A percentile compares a stretch with the other conserved stretches of the same genome.
Conservation (phyloP, 1,139 yeast genomes). For the Kluyveromyces marxianus region DNA sequence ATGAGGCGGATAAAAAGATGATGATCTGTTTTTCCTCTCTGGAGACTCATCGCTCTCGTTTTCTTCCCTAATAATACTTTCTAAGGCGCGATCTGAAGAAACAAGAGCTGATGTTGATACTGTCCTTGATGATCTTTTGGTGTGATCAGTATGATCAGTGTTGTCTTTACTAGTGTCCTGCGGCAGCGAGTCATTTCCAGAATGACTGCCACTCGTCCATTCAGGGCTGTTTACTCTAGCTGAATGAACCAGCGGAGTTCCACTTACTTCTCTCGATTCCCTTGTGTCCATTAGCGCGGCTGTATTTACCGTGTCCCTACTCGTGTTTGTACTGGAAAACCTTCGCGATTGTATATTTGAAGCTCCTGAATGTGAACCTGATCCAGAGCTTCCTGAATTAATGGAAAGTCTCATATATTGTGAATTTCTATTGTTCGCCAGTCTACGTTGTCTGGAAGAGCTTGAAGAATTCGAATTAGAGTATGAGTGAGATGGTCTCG, state of each 20-base stretch:
- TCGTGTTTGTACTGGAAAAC: slow-evolving; percentile 4
- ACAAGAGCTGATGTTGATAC: slow-evolving; percentile 5
- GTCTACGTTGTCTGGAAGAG: neutral
- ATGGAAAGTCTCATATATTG: neutral
- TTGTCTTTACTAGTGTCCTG: neutral
- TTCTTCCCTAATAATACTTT: neutral
- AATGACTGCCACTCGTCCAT: neutral
- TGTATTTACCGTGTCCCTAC: slow-evolving; percentile 9
- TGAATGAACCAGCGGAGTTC: neutral
- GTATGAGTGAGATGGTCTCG: neutral
- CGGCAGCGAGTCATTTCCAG: slow-evolving; percentile 1
- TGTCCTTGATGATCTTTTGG: slow-evolving; percentile 6
- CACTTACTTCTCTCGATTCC: neutral
- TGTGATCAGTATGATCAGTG: neutral
- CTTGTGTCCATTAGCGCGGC: slow-evolving; percentile 3
- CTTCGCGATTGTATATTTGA: neutral
- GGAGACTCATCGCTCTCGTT: neutral
- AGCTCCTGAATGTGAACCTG: neutral
- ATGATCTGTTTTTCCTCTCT: neutral
- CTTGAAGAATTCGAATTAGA: neutral
- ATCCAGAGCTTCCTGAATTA: neutral
- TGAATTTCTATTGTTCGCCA: neutral
- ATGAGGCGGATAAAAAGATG: neutral
- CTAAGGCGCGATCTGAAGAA: neutral
- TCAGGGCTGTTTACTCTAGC: neutral